phyloP scores from a whole-genome alignment of 768 basidiomycete genomes.

The Phlebiopsis flavidoalba region DNA sequence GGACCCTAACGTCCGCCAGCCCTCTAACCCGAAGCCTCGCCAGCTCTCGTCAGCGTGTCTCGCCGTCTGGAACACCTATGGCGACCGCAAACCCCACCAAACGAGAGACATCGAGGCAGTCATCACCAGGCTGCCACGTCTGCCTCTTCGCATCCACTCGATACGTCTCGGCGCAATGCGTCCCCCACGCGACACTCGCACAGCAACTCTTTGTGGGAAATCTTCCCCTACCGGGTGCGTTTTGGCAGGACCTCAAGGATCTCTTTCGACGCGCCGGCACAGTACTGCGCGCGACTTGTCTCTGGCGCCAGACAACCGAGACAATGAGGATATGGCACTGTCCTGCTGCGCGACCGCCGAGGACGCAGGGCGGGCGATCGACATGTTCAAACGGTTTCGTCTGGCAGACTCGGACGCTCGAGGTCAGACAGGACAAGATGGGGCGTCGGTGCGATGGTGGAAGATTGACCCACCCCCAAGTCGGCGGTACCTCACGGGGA shows the following conservation, averaged over 20 bases:
- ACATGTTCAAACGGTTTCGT: conserved; percentile 94
- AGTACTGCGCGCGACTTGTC: conserved; percentile 45
- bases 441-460: conserved; percentile 12
- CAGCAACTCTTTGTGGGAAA: conserved; percentile 97
- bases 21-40: not conserved
- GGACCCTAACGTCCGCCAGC: not conserved
- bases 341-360: conserved; percentile 83
- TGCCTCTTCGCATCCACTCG: conserved; percentile 44
- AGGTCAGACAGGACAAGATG: conserved; percentile 87
- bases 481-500: no score
- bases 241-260: conserved; percentile 99
- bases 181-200: conserved; percentile 77
- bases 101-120: conserved; percentile 90
- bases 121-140: conserved; percentile 88
- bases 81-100: conserved; percentile 37
- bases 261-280: conserved; percentile 92
- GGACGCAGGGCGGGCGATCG: conserved; percentile 91
- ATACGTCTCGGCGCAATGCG: conserved; percentile 26
- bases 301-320: conserved; percentile 80
- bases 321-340: conserved; percentile 92
- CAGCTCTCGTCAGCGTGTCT: not conserved
- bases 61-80: not conserved
- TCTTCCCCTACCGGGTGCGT: conserved; percentile 84
- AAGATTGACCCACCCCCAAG: no score
- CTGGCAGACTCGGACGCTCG: conserved; percentile 93